Evolutionary conservation across 257 asterid species (phyloP).

Genomic region (Rauvolfia tetraphylla): DNA sequence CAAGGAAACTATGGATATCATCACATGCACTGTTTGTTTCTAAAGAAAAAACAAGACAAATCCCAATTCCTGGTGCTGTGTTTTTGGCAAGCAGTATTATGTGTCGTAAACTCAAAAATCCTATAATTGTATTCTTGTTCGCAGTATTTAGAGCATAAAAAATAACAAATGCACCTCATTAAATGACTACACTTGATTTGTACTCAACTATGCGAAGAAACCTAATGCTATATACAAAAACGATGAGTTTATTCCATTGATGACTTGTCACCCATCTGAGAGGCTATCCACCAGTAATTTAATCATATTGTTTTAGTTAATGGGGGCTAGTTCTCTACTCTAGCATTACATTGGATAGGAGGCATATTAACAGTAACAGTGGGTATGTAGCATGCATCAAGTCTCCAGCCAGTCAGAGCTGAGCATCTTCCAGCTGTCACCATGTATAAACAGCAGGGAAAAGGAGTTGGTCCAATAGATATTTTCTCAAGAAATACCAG

Average conservation of each 20-base stretch:
- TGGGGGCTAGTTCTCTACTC: background rate
- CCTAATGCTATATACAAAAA: background rate
- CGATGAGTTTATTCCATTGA: background rate
- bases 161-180: background rate
- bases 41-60: background rate
- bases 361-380: background rate
- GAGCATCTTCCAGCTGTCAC: background rate
- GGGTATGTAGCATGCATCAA: background rate
- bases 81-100: background rate
- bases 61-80: background rate
- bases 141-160: background rate
- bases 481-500: conserved; percentile 42
- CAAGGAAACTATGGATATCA: background rate
- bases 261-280: background rate
- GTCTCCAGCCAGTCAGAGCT: background rate
- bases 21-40: background rate
- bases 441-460: background rate
- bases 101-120: background rate
- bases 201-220: background rate
- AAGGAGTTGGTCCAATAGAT: background rate
- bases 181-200: background rate
- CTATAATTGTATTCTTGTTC: background rate
- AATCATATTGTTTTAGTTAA: background rate
- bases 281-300: background rate
- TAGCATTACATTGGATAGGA: background rate